phyloP scores from a whole-genome alignment of 805 yeast species.

The Martiniozyma abietophila region DNA sequence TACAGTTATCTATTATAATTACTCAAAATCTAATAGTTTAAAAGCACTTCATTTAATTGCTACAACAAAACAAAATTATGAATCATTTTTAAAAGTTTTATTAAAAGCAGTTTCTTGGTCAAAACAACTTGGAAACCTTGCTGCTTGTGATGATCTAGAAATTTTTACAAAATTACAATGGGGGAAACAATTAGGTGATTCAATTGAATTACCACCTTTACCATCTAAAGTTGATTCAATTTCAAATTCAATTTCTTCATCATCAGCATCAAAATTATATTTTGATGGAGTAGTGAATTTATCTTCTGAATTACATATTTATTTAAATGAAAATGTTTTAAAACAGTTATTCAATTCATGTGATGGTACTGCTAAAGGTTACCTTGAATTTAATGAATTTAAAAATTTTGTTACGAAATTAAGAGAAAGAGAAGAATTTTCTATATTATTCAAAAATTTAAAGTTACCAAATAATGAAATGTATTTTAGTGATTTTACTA shows the following conservation, averaged over 20 bases:
- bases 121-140: no score
- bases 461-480: conserved; percentile 26
- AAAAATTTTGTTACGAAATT: conserved; percentile 61
- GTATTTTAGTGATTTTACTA: neutral
- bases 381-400: conserved; percentile 63
- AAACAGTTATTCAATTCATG: conserved; percentile 42
- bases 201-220: conserved; percentile 2
- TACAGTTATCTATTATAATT: conserved; percentile 61
- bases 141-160: conserved; percentile 7
- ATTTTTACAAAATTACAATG: conserved; percentile 7
- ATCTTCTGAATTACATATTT: conserved; percentile 61
- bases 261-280: conserved; percentile 24
- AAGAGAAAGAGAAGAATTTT: conserved; percentile 57
- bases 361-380: conserved; percentile 39
- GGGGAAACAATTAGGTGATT: conserved; percentile 3
- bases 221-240: neutral
- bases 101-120: conserved; percentile 36
- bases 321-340: conserved; percentile 49
- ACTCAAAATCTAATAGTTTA: conserved; percentile 36
- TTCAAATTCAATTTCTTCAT: neutral
- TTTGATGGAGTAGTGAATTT: conserved; percentile 63
- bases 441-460: conserved; percentile 28
- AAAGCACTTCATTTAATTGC: conserved; percentile 79
- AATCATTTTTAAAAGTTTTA: conserved; percentile 46
- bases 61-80: conserved; percentile 37